These are phyloP conservation scores for Sisymbrium irio DNA, from an alignment of 345 rosid species.

Conservation along the genomic window DNA sequence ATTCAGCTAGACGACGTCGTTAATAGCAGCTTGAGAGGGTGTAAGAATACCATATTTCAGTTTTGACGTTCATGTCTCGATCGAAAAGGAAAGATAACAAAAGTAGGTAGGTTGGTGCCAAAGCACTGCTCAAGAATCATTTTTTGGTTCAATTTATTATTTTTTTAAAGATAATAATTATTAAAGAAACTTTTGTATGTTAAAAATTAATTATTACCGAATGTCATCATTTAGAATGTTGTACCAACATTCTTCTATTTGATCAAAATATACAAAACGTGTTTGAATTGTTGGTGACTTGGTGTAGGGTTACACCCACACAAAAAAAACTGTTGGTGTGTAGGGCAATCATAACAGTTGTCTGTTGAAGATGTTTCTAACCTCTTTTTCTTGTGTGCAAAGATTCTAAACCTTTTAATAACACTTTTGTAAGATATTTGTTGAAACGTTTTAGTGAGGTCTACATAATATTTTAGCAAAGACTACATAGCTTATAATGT, in stretches of 20 bases:
- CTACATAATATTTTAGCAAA: neutral
- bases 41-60: neutral
- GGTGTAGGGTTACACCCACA: too few relatives aligned
- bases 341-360: neutral
- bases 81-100: neutral
- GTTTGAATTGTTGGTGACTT: slow-evolving; percentile 18
- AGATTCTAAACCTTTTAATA: neutral
- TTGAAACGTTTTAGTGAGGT: neutral
- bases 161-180: neutral
- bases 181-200: neutral
- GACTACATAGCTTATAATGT: neutral
- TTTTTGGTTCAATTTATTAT: neutral
- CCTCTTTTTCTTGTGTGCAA: neutral
- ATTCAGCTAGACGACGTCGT: neutral
- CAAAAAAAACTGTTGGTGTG: too few relatives aligned
- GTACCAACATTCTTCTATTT: neutral
- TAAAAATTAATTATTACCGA: neutral
- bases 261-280: neutral
- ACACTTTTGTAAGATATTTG: neutral
- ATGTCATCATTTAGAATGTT: neutral
- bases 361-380: neutral
- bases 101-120: slow-evolving; percentile 3
- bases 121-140: slow-evolving; percentile 22
- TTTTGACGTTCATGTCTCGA: neutral
- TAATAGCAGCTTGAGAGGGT: neutral